phyloP scores from a whole-genome alignment of 2,329 filamentous ascomycete species.

The Trichoderma sp. region DNA sequence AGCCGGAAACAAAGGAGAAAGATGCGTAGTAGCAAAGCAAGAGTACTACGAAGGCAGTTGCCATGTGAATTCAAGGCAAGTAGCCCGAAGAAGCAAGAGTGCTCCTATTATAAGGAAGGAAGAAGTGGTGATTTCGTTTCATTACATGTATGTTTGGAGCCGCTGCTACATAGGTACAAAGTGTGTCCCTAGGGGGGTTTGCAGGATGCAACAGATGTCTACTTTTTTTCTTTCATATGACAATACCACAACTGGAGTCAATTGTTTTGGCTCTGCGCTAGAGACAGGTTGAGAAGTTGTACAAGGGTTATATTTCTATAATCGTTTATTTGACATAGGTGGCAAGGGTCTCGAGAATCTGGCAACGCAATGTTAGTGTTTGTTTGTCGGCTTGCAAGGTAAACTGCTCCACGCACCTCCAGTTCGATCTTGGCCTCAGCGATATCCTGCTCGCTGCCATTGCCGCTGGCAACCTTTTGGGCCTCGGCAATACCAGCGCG shows the following conservation, averaged over 20 bases:
- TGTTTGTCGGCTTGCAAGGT: neutral
- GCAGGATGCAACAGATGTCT: slow-evolving; percentile 15
- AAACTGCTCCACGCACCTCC: slow-evolving; percentile 62
- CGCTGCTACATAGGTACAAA: slow-evolving; percentile 1
- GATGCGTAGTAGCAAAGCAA: neutral
- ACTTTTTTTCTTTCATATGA: slow-evolving; percentile 18
- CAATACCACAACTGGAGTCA: slow-evolving; percentile 35
- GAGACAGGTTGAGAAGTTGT: slow-evolving; percentile 36
- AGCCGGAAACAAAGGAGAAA: neutral
- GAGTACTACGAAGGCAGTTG: too few relatives aligned
- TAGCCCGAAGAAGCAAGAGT: neutral
- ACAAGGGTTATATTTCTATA: slow-evolving; percentile 41
- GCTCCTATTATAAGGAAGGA: neutral
- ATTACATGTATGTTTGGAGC: slow-evolving; percentile 6
- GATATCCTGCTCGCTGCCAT: slow-evolving; percentile 93
- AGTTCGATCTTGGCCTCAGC: slow-evolving; percentile 99
- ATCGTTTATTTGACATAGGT: slow-evolving; percentile 73
- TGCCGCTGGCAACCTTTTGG: slow-evolving; percentile 88
- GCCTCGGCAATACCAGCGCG: slow-evolving; percentile 88
- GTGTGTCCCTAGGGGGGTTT: neutral
- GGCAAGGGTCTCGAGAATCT: slow-evolving; percentile 83
- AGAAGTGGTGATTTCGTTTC: slow-evolving; percentile 1
- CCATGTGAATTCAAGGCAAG: neutral
- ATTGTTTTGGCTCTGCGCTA: slow-evolving; percentile 38
- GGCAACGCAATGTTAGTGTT: slow-evolving; percentile 2